phyloP scores from a whole-genome alignment of 768 basidiomycete genomes.

The Podaxis sp. region DNA sequence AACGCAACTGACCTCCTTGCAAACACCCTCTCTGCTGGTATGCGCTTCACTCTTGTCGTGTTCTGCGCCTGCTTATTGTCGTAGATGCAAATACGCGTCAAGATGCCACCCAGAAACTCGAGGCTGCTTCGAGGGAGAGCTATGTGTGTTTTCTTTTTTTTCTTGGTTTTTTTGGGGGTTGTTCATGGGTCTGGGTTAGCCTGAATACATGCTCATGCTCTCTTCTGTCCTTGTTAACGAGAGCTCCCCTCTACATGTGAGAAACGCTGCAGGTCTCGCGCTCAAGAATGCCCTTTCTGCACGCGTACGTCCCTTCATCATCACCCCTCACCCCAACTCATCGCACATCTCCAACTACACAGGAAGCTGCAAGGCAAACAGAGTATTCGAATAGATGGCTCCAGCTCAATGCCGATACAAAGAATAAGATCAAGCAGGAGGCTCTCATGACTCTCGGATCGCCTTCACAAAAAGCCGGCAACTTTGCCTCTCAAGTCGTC shows the following conservation, averaged over 20 bases:
- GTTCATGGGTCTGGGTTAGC: constrained; percentile 45
- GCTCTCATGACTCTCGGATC: constrained; percentile 83
- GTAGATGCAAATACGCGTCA: constrained; percentile 89
- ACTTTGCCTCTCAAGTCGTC: constrained; percentile 90
- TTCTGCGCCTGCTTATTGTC: constrained; percentile 30
- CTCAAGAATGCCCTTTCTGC: constrained; percentile 94
- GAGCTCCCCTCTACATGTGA: constrained; percentile 62
- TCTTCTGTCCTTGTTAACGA: constrained; percentile 84
- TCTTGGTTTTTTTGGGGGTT: constrained; percentile 19
- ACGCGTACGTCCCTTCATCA: constrained; percentile 58
- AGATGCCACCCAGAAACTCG: constrained; percentile 87
- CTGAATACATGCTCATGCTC: constrained; percentile 91
- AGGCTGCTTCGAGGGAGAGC: constrained; percentile 82
- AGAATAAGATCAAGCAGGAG: constrained; percentile 84
- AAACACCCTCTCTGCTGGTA: constrained; percentile 90
- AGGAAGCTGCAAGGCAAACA: constrained; percentile 76
- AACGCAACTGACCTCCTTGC: constrained; percentile 89
- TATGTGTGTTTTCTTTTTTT: constrained; percentile 61
- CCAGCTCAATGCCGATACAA: constrained; percentile 62
- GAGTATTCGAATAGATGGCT: constrained; percentile 84
- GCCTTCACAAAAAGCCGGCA: constrained; percentile 66
- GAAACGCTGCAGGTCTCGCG: constrained; percentile 95
- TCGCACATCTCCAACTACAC: constrained; percentile 19
- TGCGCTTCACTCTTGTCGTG: constrained; percentile 29
- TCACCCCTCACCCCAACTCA: constrained; percentile 17